Base-by-base conservation (phyloP, 2,329 filamentous ascomycete species). In the Fusarium dimerum region DNA sequence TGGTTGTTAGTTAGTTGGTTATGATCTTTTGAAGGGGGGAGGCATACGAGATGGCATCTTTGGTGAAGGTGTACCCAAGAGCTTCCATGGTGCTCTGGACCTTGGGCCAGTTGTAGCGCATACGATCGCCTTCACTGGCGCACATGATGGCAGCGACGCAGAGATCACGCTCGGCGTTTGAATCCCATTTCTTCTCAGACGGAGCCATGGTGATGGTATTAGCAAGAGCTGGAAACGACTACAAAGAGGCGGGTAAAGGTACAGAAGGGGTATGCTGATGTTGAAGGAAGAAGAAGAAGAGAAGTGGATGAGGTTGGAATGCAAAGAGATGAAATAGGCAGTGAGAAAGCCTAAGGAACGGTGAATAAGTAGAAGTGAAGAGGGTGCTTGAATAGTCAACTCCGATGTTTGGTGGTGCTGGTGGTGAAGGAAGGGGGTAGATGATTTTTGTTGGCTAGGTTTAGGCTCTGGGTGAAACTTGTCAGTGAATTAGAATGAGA, bases 41-140 rank as follows among this genome's bases (percentile, higher is more conserved):
- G 12, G 66, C 72, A 39, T 61, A 75, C 73, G 62, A 67, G 38
- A 75, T 68, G 34, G 73, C 73, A n/a, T 72, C 70, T 34, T 70
- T 68, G 49, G 68, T 71, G 32, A 75, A 75, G 9, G 50, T 34
- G 20, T 74, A 69, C 10, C 71, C 72, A 15, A 70, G 62, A 3
- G 50, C 18, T 2, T 45, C 51, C 72, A 75, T 74, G 36, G 69
- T 54, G 8, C 48, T 45, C 46, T 66, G 62, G 4, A 72, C 60
- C 26, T 57, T 62, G 43, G 61, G 48, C 73, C 72, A 75, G 59
- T 74, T 71, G 54, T 65, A 63, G 17, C 61, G 61, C 17, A 57
- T 43, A 12, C 61, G 63, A 16, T 66, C 60, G 15, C 55, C 54
- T 0, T 67, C 66, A 38, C 62, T 57, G 47, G 56, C 62, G 47